Percentiles rank a stretch among this genome's conserved stretches.
Evolutionary conservation across 2,329 filamentous ascomycete species (phyloP).

Genomic region (Zasmidium citrigriseum): DNA sequence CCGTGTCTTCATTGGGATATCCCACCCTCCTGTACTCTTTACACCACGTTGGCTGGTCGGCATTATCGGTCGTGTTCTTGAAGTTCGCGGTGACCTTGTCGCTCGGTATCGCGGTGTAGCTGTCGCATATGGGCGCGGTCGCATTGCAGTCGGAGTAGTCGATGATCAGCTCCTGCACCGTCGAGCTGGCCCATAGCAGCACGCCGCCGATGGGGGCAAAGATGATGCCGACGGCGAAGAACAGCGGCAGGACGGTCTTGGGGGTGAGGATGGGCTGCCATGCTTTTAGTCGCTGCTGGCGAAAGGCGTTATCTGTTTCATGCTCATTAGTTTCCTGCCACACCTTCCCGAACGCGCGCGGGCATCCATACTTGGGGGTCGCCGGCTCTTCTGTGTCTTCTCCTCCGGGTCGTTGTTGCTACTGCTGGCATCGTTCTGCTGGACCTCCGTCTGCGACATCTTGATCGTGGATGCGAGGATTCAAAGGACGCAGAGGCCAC

Average conservation of each 20-base stretch:
- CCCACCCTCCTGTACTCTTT: slow-evolving; percentile 19
- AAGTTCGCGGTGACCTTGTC: slow-evolving; percentile 69
- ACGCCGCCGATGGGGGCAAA: slow-evolving; percentile 91
- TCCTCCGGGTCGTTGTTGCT: slow-evolving; percentile 43
- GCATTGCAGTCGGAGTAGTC: slow-evolving; percentile 80
- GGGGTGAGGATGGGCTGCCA: slow-evolving; percentile 98
- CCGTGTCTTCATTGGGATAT: slow-evolving; percentile 19
- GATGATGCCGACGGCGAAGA: slow-evolving; percentile 87
- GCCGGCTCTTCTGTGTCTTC: slow-evolving; percentile 87
- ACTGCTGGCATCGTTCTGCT: slow-evolving; percentile 43
- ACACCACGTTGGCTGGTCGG: slow-evolving; percentile 33
- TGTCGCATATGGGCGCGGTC: slow-evolving; percentile 50
- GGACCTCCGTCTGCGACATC: slow-evolving; percentile 49
- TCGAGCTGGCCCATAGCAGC: slow-evolving; percentile 79
- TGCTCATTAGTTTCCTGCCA: slow-evolving; percentile 20
- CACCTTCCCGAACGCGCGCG: slow-evolving; percentile 4
- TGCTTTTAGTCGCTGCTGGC: slow-evolving; percentile 95
- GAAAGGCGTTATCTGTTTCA: slow-evolving; percentile 82
- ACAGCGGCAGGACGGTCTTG: slow-evolving; percentile 87
- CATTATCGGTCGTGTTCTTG: slow-evolving; percentile 48
- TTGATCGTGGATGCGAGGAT: neutral
- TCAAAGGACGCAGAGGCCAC: neutral
- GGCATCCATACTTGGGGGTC: slow-evolving; percentile 73
- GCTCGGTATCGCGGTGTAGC: slow-evolving; percentile 55
- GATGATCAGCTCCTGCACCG: slow-evolving; percentile 84